Conservation (phyloP, 352 stramenopile genomes). For the Pilasporangium apinafurcum region DNA sequence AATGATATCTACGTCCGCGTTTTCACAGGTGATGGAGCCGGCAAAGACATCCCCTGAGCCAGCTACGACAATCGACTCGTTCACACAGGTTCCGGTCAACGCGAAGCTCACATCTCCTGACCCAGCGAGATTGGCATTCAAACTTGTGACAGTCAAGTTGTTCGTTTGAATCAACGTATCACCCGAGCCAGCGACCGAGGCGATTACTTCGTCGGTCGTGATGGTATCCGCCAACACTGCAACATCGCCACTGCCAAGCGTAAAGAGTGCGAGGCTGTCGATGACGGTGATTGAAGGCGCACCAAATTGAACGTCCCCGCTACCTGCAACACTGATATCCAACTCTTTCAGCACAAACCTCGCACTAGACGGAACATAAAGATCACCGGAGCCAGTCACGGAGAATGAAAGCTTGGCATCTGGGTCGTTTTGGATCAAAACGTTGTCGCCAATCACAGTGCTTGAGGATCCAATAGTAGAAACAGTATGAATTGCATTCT, state of each 20-base stretch:
- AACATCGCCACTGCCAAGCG: neutral
- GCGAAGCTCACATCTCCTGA: neutral
- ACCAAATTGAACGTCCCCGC: conserved; percentile 1
- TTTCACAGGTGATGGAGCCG: neutral
- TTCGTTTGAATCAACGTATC: neutral
- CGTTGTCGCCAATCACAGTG: conserved; percentile 1
- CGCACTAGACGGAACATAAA: conserved; percentile 1
- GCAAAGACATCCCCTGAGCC: conserved; percentile 1
- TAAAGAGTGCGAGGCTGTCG: neutral
- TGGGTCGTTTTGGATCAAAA: neutral
- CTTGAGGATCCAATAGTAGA: neutral
- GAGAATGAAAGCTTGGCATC: neutral
- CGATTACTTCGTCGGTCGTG: neutral
- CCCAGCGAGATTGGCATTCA: neutral
- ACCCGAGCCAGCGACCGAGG: neutral
- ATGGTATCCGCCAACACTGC: neutral
- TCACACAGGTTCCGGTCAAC: neutral
- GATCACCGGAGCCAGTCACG: conserved; percentile 1
- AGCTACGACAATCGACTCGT: neutral
- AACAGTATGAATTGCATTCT: neutral
- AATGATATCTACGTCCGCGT: neutral
- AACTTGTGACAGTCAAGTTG: neutral
- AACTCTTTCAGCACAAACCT: neutral
- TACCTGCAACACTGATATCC: neutral
- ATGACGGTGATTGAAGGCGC: neutral